Evolutionary conservation across 176 grass and related monocot genomes (phyloP).

Genomic region (Dendrocalamus sinicus): DNA sequence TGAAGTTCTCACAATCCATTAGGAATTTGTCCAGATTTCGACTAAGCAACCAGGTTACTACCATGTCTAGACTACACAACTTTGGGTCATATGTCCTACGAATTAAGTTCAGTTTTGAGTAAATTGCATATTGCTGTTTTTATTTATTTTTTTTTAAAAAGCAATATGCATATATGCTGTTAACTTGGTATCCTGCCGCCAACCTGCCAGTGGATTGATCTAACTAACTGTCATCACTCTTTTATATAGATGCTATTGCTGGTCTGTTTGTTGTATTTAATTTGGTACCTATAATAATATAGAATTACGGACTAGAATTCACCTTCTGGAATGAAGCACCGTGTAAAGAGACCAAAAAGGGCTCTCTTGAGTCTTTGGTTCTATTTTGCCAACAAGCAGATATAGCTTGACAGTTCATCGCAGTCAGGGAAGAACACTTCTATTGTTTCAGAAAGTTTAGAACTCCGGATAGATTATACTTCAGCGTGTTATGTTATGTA

Average conservation of each 20-base stretch:
- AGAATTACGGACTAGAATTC: not conserved
- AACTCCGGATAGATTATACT: no score
- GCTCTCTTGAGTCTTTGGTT: no score
- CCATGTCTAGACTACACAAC: not conserved
- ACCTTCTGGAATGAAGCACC: not conserved
- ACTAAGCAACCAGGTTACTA: not conserved
- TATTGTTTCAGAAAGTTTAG: not conserved
- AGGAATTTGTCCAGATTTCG: not conserved
- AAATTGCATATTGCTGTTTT: not conserved
- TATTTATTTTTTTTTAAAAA: no score
- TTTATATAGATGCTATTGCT: not conserved
- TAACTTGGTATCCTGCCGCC: not conserved
- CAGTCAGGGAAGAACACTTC: not conserved
- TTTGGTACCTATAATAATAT: not conserved
- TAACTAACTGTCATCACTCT: not conserved
- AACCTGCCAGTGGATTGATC: not conserved
- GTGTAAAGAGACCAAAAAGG: not conserved
- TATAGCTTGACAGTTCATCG: no score
- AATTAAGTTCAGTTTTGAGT: not conserved
- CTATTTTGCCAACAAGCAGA: no score
- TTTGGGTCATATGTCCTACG: not conserved
- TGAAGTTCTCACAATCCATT: not conserved
- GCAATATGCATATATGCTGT: no score
- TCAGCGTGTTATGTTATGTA: no score
- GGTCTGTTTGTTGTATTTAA: not conserved